phyloP scores from a whole-genome alignment of 495 filamentous ascomycete species.

The Melanomma pulvis-pyrius region DNA sequence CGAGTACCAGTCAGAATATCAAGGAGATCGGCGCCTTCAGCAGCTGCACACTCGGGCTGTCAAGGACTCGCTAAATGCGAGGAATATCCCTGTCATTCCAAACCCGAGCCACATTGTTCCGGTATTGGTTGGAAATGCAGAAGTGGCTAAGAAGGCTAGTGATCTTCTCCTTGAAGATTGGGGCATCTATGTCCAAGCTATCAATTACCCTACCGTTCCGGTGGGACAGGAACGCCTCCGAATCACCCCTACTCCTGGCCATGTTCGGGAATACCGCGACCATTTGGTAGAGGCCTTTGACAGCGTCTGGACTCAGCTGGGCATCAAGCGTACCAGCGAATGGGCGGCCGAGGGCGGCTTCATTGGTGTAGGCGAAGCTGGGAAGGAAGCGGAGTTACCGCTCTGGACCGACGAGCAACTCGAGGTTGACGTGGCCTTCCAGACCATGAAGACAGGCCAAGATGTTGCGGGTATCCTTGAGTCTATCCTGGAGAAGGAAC shows the following conservation, averaged over 20 bases:
- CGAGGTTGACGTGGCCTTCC: slow-evolving; percentile 60
- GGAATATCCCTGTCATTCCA: slow-evolving; percentile 95
- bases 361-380: slow-evolving; percentile 81
- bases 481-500: slow-evolving; percentile 48
- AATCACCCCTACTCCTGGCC: slow-evolving; percentile 93
- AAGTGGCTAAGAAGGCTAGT: slow-evolving; percentile 85
- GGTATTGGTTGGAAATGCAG: slow-evolving; percentile 89
- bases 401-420: slow-evolving; percentile 91
- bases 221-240: slow-evolving; percentile 93
- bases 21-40: slow-evolving; percentile 84
- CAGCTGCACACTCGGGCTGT: slow-evolving; percentile 94
- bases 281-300: slow-evolving; percentile 85
- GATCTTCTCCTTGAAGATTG: slow-evolving; percentile 86
- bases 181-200: slow-evolving; percentile 95
- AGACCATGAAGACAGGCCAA: slow-evolving; percentile 55
- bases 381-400: slow-evolving; percentile 58
- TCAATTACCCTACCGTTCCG: slow-evolving; percentile 98
- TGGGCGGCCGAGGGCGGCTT: slow-evolving; percentile 93
- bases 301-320: slow-evolving; percentile 80
- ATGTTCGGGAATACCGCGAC: slow-evolving; percentile 76
- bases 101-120: slow-evolving; percentile 97
- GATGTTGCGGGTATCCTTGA: slow-evolving; percentile 47
- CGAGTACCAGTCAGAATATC: slow-evolving; percentile 81
- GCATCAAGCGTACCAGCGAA: slow-evolving; percentile 86
- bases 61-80: slow-evolving; percentile 72